A percentile compares a stretch with the other conserved stretches of the same genome.
Evolutionary conservation across 2,329 filamentous ascomycete species (phyloP).

Genomic region (Pseudocercospora vitis): DNA sequence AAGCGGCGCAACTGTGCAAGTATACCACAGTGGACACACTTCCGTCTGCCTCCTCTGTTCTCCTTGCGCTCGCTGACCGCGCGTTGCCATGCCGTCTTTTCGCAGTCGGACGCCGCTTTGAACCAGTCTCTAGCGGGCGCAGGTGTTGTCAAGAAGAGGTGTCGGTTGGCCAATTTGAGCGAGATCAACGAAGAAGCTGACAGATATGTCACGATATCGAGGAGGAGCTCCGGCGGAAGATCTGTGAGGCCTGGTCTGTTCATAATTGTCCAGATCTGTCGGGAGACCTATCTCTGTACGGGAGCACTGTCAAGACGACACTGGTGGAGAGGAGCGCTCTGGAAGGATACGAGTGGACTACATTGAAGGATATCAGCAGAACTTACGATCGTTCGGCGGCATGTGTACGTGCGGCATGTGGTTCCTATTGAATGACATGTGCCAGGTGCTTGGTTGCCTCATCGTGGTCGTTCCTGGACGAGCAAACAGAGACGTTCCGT

Average conservation of each 20-base stretch:
- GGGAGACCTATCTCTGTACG: too few species aligned
- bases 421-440: conserved; percentile 6
- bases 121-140: conserved; percentile 21
- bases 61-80: conserved; percentile 29
- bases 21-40: conserved; percentile 31
- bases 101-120: conserved; percentile 28
- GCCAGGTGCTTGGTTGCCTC: conserved; percentile 10
- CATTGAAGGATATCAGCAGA: too few species aligned
- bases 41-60: conserved; percentile 21
- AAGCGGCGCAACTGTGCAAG: conserved; percentile 19
- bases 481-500: conserved; percentile 6
- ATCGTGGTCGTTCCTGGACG: conserved; percentile 12
- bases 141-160: conserved; percentile 32
- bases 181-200: conserved; percentile 41
- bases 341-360: too few species aligned
- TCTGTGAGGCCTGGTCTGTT: conserved; percentile 13
- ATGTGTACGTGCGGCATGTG: conserved; percentile 1
- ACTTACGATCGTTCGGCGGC: too few species aligned
- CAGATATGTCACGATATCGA: conserved; percentile 38
- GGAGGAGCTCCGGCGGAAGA: conserved; percentile 42
- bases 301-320: too few species aligned
- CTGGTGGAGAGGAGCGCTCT: too few species aligned
- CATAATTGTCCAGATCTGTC: conserved; percentile 2
- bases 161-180: conserved; percentile 40
- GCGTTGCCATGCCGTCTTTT: conserved; percentile 27